A percentile compares a stretch with the other conserved stretches of the same genome.
Conservation (phyloP, 768 basidiomycete species). For the Pisolithus tinctorius region DNA sequence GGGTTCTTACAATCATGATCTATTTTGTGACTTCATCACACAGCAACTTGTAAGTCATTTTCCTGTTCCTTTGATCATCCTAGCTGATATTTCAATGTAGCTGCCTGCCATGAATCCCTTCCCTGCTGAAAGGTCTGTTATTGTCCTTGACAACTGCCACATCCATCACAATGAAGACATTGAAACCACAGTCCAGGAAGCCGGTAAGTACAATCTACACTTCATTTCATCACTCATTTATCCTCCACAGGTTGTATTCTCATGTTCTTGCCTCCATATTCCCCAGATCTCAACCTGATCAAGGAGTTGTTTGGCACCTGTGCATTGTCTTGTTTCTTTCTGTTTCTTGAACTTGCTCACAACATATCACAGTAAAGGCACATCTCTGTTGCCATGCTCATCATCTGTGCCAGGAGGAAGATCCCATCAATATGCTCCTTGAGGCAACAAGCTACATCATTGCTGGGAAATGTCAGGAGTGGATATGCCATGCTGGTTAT, state of each 20-base stretch:
- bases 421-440: neutral
- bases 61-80: neutral
- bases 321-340: neutral
- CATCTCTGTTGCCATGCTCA: neutral
- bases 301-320: neutral
- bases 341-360: neutral
- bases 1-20: too few species aligned
- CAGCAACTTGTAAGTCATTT: neutral
- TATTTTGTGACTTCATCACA: too few species aligned
- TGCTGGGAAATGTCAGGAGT: too few species aligned
- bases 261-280: neutral
- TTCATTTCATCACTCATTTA: too few species aligned
- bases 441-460: neutral
- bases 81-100: constrained; percentile 27
- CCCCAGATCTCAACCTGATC: neutral
- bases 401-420: neutral
- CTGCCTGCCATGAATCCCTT: constrained; percentile 24
- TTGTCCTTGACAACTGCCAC: constrained; percentile 25
- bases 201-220: too few species aligned
- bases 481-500: constrained; percentile 4
- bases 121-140: constrained; percentile 17
- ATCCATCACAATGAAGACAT: constrained; percentile 21
- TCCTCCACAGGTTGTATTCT: too few species aligned
- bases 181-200: neutral
- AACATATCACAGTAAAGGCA: neutral